Percentiles rank a stretch among this genome's conserved stretches.
Conservation (phyloP, 2,329 filamentous ascomycete species). For the Hypoxylon sp. region DNA sequence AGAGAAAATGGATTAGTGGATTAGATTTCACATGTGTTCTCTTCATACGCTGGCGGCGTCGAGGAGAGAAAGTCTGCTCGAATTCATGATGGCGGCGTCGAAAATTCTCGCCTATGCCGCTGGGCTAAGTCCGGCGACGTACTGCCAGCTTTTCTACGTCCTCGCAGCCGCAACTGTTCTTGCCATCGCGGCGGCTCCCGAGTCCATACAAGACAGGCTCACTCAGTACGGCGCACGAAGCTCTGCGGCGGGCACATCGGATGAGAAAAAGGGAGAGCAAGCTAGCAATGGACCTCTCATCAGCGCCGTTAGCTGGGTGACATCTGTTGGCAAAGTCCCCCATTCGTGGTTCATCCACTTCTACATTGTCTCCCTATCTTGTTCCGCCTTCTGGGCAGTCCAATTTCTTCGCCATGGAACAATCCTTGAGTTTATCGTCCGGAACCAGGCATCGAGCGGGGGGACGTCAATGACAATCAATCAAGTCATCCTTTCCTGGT, state of each 20-base stretch:
- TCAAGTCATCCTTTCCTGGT: constrained; percentile 77
- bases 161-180: constrained; percentile 60
- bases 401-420: constrained; percentile 72
- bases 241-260: constrained; percentile 31
- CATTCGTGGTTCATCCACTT: constrained; percentile 93
- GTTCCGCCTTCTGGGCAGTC: constrained; percentile 80
- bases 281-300: constrained; percentile 44
- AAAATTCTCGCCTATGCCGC: constrained; percentile 27
- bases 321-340: constrained; percentile 73
- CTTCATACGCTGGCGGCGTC: neutral
- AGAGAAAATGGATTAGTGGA: constrained; percentile 1
- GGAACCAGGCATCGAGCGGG: constrained; percentile 54
- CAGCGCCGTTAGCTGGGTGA: constrained; percentile 54
- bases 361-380: constrained; percentile 79
- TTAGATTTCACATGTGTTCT: constrained; percentile 16
- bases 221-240: constrained; percentile 67
- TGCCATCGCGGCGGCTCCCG: constrained; percentile 61
- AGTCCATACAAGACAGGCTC: constrained; percentile 60
- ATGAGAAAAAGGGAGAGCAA: constrained; percentile 19
- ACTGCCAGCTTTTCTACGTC: constrained; percentile 65
- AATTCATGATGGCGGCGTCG: constrained; percentile 14
- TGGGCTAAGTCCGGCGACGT: constrained; percentile 48
- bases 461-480: constrained; percentile 68
- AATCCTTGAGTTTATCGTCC: constrained; percentile 64
- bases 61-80: neutral